phyloP scores from a whole-genome alignment of 2,329 filamentous ascomycete species.

The Chalaropsis thielavioides region DNA sequence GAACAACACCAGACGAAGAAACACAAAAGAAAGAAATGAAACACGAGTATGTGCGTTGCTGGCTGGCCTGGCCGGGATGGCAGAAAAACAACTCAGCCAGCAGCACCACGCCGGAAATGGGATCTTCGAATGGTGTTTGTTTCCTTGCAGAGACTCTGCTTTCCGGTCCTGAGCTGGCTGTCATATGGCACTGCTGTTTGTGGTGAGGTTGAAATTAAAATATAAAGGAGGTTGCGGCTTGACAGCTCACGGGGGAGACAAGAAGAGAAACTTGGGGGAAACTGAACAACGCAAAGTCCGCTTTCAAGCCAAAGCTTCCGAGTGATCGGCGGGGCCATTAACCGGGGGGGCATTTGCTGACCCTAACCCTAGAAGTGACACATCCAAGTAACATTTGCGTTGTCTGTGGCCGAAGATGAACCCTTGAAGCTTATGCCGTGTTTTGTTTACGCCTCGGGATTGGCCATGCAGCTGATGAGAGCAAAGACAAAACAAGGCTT shows the following conservation, averaged over 20 bases:
- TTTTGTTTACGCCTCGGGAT: not conserved
- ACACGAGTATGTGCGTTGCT: not conserved
- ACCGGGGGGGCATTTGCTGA: not conserved
- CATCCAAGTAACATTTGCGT: not conserved
- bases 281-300: not conserved
- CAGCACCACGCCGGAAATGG: not conserved
- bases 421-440: not conserved
- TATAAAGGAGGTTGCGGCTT: not conserved
- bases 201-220: not conserved
- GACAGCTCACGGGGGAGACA: not conserved
- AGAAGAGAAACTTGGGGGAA: not conserved
- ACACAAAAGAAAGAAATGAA: constrained; percentile 1
- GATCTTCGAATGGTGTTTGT: not conserved
- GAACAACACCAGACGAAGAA: not conserved
- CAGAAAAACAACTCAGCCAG: not conserved
- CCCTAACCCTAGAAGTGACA: not conserved
- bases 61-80: not conserved
- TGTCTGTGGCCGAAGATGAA: not conserved
- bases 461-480: not conserved
- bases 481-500: not conserved
- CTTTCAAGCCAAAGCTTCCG: not conserved
- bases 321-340: not conserved
- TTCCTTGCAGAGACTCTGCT: not conserved
- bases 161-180: not conserved
- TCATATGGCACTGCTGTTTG: not conserved